Percentiles rank a stretch among this genome's conserved stretches.
These are phyloP conservation scores for Oryza rufipogon DNA, from an alignment of 176 grass and related monocot genomes.

Conservation along the genomic window DNA sequence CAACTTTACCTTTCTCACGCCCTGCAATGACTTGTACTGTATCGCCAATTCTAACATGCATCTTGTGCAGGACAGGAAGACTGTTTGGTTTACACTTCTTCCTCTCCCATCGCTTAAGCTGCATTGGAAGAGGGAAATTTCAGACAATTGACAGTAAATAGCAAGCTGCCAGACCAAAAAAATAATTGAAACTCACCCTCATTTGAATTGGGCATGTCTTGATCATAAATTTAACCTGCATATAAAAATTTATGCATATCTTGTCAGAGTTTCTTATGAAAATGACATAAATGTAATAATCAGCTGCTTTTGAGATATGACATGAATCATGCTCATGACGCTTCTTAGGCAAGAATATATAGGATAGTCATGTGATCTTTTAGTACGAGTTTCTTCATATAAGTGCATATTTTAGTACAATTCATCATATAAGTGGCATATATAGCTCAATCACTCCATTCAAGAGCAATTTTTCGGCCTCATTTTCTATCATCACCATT, in stretches of 20 bases:
- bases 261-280: slow-evolving; percentile 34
- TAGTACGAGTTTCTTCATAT: not conserved
- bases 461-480: not conserved
- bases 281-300: slow-evolving; percentile 2
- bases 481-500: not conserved
- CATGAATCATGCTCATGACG: not conserved
- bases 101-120: slow-evolving; percentile 90
- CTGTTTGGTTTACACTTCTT: slow-evolving; percentile 98
- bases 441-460: not conserved
- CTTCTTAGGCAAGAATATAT: not conserved
- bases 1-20: slow-evolving; percentile 89
- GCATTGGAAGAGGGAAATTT: slow-evolving; percentile 13
- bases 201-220: slow-evolving; percentile 72
- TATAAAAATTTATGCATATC: not conserved
- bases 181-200: slow-evolving; percentile 49
- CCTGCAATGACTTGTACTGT: slow-evolving; percentile 85
- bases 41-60: slow-evolving; percentile 92
- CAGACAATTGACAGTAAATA: not conserved
- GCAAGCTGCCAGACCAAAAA: not conserved
- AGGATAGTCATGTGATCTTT: not conserved
- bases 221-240: slow-evolving; percentile 63
- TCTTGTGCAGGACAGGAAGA: slow-evolving; percentile 84
- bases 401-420: not conserved
- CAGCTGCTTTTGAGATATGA: not conserved
- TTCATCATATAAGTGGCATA: not conserved